A percentile compares a stretch with the other conserved stretches of the same genome.
Evolutionary conservation across 2,329 filamentous ascomycete species (phyloP).

Genomic region (Alternaria sp.): DNA sequence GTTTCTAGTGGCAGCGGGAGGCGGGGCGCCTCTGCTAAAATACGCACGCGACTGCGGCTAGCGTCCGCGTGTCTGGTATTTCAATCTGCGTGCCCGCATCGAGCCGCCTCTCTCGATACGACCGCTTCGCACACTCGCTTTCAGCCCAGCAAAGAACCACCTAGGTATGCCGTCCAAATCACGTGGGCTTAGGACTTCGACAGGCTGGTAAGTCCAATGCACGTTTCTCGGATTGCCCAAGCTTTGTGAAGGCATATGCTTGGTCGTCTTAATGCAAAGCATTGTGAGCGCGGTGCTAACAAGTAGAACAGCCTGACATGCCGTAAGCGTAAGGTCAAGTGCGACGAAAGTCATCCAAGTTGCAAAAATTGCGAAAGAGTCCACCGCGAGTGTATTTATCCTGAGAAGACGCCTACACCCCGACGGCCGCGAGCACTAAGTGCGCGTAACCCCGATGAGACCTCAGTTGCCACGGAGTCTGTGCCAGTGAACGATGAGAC

Average conservation of each 20-base stretch:
- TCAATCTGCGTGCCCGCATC: constrained; percentile 18
- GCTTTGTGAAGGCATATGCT: not conserved
- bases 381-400: constrained; percentile 54
- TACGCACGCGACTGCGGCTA: constrained; percentile 18
- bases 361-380: constrained; percentile 57
- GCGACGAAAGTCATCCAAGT: constrained; percentile 57
- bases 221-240: not conserved
- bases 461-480: constrained; percentile 14
- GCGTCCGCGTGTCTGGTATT: constrained; percentile 11
- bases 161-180: constrained; percentile 52
- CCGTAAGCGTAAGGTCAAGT: constrained; percentile 60
- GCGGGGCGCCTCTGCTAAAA: constrained; percentile 4
- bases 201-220: constrained; percentile 51
- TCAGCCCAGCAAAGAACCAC: constrained; percentile 8
- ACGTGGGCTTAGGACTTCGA: constrained; percentile 55
- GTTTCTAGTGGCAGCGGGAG: constrained; percentile 2
- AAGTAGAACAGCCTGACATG: constrained; percentile 52
- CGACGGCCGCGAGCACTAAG: constrained; percentile 24
- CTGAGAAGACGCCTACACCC: constrained; percentile 21
- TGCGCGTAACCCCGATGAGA: constrained; percentile 20
- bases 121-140: constrained; percentile 5
- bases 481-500: constrained; percentile 12
- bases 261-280: not conserved
- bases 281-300: constrained; percentile 15
- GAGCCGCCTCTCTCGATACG: constrained; percentile 21